These are phyloP conservation scores for Yamadazyma sp. DNA, from an alignment of 1,139 yeast species.

Conservation along the genomic window DNA sequence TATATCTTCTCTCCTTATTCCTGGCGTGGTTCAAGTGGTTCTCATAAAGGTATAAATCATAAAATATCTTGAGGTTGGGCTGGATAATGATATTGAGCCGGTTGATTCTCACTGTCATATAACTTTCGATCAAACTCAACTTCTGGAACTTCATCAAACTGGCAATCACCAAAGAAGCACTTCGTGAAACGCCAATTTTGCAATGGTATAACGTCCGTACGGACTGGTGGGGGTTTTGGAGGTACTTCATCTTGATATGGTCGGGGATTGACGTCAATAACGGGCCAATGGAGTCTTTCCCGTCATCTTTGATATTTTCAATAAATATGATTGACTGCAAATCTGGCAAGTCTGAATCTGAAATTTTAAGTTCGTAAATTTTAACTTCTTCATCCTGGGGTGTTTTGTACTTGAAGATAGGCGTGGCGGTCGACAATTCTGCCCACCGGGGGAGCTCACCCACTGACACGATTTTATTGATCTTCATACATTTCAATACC, in stretches of 20 bases:
- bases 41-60: slow-evolving; percentile 80
- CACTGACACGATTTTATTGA: slow-evolving; percentile 32
- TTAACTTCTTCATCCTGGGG: slow-evolving; percentile 19
- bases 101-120: slow-evolving; percentile 77
- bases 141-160: slow-evolving; percentile 76
- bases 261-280: slow-evolving; percentile 32
- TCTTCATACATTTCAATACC: slow-evolving; percentile 23
- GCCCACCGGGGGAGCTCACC: slow-evolving; percentile 43
- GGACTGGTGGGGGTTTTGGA: slow-evolving; percentile 23
- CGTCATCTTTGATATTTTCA: slow-evolving; percentile 41
- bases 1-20: slow-evolving; percentile 16
- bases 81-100: slow-evolving; percentile 87
- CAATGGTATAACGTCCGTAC: slow-evolving; percentile 76
- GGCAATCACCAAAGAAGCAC: slow-evolving; percentile 89
- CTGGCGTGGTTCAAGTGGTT: slow-evolving; percentile 38
- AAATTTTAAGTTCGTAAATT: slow-evolving; percentile 29
- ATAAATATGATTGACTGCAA: slow-evolving; percentile 31
- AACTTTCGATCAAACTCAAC: slow-evolving; percentile 69
- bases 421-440: slow-evolving; percentile 18
- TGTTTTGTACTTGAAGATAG: slow-evolving; percentile 27
- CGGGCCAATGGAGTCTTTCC: slow-evolving; percentile 36
- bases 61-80: slow-evolving; percentile 84
- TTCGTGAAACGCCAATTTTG: slow-evolving; percentile 87
- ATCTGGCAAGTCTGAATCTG: slow-evolving; percentile 18
- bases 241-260: slow-evolving; percentile 29